Evolutionary conservation across 495 filamentous ascomycete species (phyloP).

Genomic region (Penicillium flavigenum): DNA sequence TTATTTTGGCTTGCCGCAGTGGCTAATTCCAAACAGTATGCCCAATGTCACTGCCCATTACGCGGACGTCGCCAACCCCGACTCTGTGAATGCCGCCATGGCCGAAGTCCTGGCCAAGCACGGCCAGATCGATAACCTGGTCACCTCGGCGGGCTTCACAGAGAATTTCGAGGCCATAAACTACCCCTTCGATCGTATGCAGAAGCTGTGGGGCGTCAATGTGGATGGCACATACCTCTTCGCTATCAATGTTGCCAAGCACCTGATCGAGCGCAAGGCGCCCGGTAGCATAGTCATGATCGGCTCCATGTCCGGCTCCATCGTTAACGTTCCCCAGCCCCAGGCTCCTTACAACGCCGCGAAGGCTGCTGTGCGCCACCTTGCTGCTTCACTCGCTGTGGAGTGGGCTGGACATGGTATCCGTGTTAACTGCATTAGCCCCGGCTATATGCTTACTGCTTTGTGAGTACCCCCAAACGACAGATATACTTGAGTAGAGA

Average conservation of each 20-base stretch:
- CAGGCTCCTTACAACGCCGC: slow-evolving; percentile 90
- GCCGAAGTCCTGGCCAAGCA: slow-evolving; percentile 68
- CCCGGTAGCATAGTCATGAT: slow-evolving; percentile 91
- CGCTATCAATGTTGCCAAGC: slow-evolving; percentile 78
- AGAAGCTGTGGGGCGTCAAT: slow-evolving; percentile 92
- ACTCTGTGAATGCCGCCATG: slow-evolving; percentile 71
- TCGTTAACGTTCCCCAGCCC: slow-evolving; percentile 93
- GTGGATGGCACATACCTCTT: slow-evolving; percentile 93
- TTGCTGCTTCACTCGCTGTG: slow-evolving; percentile 77
- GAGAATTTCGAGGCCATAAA: slow-evolving; percentile 90
- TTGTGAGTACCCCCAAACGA: slow-evolving; percentile 49
- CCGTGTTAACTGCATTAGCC: slow-evolving; percentile 87
- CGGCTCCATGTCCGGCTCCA: slow-evolving; percentile 86
- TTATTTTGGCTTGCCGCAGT: background rate
- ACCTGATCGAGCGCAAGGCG: slow-evolving; percentile 78
- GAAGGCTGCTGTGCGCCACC: slow-evolving; percentile 84
- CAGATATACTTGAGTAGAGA: background rate
- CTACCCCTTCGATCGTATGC: slow-evolving; percentile 84
- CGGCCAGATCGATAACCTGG: slow-evolving; percentile 83
- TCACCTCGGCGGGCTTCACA: slow-evolving; percentile 93
- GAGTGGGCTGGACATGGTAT: slow-evolving; percentile 86
- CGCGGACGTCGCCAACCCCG: slow-evolving; percentile 76
- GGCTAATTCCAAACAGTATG: slow-evolving; percentile 41
- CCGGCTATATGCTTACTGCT: slow-evolving; percentile 93
- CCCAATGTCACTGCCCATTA: slow-evolving; percentile 89